A percentile compares a stretch with the other conserved stretches of the same genome.
These are phyloP conservation scores for Leishmania braziliensis DNA, from an alignment of 208 protist genomes.

Conservation along the genomic window DNA sequence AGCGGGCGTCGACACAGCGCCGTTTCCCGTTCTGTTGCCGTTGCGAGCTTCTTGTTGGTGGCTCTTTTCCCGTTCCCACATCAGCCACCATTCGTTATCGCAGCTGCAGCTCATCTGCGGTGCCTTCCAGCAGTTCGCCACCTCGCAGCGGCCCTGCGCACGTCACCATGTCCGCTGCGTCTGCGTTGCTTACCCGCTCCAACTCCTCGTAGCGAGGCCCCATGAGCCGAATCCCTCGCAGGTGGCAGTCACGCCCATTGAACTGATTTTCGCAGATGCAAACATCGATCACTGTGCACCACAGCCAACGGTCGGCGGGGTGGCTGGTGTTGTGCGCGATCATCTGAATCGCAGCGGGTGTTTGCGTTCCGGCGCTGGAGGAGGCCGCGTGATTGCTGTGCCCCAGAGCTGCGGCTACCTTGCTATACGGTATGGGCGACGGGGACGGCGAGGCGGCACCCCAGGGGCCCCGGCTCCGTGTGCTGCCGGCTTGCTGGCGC, in stretches of 20 bases:
- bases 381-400: not conserved
- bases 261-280: constrained; percentile 77
- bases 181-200: constrained; percentile 14
- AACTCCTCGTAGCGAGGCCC: constrained; percentile 41
- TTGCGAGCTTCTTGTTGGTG: not conserved
- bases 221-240: constrained; percentile 72
- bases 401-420: constrained; percentile 11
- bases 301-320: constrained; percentile 43
- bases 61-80: not conserved
- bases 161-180: not conserved
- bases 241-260: constrained; percentile 83
- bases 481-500: not conserved
- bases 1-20: not conserved
- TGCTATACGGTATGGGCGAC: constrained; percentile 5
- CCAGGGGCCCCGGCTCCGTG: not conserved
- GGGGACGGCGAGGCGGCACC: not conserved
- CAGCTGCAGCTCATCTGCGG: constrained; percentile 6
- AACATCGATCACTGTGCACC: constrained; percentile 66
- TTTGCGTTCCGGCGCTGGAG: not conserved
- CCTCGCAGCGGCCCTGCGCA: not conserved
- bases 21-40: not conserved
- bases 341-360: not conserved
- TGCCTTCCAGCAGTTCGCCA: not conserved
- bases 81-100: not conserved
- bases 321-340: constrained; percentile 7